Percentiles rank a stretch among this genome's conserved stretches.
Evolutionary conservation across 371 early-diverging fungal species (phyloP).

Genomic region (Mucor indicus): DNA sequence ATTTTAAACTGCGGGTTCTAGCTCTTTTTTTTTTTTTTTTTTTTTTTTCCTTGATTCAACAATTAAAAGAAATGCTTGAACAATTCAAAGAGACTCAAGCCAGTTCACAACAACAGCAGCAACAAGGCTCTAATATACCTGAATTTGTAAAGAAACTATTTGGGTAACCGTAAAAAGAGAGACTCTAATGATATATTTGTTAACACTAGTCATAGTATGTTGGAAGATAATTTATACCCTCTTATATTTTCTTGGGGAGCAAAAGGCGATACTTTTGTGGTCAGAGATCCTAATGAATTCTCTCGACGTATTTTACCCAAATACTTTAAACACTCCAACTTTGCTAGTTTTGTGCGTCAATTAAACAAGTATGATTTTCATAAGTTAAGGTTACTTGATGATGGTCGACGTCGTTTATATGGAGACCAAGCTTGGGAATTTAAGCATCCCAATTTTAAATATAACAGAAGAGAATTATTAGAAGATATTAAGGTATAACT

Average conservation of each 20-base stretch:
- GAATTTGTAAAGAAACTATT: conserved; percentile 52
- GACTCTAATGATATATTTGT: not conserved
- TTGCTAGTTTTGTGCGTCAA: conserved; percentile 93
- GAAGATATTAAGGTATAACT: conserved; percentile 50
- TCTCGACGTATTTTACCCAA: conserved; percentile 72
- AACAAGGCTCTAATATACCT: conserved; percentile 35
- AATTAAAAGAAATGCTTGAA: not conserved
- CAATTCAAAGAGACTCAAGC: too few relatives aligned
- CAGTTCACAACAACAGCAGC: not conserved
- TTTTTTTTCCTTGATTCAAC: not conserved
- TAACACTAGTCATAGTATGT: conserved; percentile 40
- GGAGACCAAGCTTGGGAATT: conserved; percentile 81
- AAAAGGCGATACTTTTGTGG: conserved; percentile 82
- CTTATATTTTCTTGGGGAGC: conserved; percentile 72
- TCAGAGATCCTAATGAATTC: conserved; percentile 75
- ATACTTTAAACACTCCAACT: conserved; percentile 94
- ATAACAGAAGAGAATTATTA: conserved; percentile 58
- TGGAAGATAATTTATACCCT: conserved; percentile 66
- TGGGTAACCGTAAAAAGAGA: conserved; percentile 17
- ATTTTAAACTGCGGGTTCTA: not conserved
- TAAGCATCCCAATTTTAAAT: conserved; percentile 70
- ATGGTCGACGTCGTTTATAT: conserved; percentile 53
- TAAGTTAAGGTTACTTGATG: conserved; percentile 67
- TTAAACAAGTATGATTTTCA: conserved; percentile 94
- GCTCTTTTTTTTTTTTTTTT: not conserved